Evolutionary conservation across 352 stramenopile species (phyloP).

Genomic region (Globisporangium paroecandrum): DNA sequence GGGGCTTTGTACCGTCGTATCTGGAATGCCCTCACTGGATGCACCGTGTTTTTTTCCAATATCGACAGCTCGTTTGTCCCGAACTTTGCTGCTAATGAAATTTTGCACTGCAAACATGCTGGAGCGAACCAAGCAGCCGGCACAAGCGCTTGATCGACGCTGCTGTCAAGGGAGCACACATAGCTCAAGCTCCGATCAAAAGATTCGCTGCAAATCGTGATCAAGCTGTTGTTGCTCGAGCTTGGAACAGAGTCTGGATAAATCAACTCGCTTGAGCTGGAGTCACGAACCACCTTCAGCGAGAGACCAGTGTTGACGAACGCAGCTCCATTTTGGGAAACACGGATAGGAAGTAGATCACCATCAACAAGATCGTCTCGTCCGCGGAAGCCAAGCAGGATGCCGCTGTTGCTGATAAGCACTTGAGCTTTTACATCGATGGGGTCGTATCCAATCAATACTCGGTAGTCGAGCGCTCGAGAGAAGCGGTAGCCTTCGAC

Average conservation of each 20-base stretch:
- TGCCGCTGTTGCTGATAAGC: background rate
- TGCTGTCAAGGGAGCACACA: background rate
- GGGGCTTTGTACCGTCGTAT: background rate
- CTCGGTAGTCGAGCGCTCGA: background rate
- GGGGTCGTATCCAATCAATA: background rate
- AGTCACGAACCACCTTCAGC: background rate
- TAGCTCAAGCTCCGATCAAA: background rate
- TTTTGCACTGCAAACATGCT: background rate
- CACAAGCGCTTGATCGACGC: background rate
- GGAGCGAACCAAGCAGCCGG: background rate
- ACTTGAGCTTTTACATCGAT: background rate
- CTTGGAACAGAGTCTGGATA: background rate
- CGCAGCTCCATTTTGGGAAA: background rate
- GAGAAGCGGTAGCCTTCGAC: background rate
- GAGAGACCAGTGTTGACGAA: background rate
- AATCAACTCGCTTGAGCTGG: background rate
- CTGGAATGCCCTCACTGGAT: background rate
- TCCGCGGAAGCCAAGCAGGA: background rate
- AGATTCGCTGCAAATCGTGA: background rate
- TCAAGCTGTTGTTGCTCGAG: background rate
- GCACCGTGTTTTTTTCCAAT: background rate
- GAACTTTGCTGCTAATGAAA: background rate
- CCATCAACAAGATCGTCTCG: background rate
- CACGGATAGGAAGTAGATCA: background rate
- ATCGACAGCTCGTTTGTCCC: background rate